These are phyloP conservation scores for Epithemia pelagica DNA, from an alignment of 108 stramenopile species.

Conservation along the genomic window DNA sequence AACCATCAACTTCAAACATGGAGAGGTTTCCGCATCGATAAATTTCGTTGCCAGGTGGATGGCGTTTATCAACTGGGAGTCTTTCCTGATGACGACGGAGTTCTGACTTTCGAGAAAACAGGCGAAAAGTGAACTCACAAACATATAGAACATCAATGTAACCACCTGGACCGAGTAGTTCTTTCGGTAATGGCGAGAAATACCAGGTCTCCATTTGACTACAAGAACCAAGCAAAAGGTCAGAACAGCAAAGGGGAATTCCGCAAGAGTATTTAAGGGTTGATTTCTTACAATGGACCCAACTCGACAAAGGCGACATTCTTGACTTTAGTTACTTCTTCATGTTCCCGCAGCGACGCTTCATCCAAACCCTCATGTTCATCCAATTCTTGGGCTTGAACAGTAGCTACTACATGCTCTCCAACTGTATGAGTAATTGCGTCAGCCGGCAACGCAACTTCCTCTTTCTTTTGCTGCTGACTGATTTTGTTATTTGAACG, in stretches of 20 bases:
- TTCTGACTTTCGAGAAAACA: slow-evolving; percentile 89
- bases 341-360: slow-evolving; percentile 91
- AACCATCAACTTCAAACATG: slow-evolving; percentile 97
- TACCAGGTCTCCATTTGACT: slow-evolving; percentile 98
- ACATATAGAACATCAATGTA: slow-evolving; percentile 92
- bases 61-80: slow-evolving; percentile 44
- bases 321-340: slow-evolving; percentile 98
- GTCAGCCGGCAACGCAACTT: slow-evolving; percentile 33
- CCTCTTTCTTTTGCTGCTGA: slow-evolving; percentile 22
- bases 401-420: slow-evolving; percentile 64
- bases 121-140: slow-evolving; percentile 92
- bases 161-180: slow-evolving; percentile 69
- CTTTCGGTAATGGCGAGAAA: slow-evolving; percentile 96
- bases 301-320: slow-evolving; percentile 91
- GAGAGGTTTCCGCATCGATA: slow-evolving; percentile 47
- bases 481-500: slow-evolving; percentile 2
- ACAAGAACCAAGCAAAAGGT: slow-evolving; percentile 12
- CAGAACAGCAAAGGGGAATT: slow-evolving; percentile 6
- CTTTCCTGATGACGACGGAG: slow-evolving; percentile 81
- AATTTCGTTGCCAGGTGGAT: slow-evolving; percentile 87
- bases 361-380: slow-evolving; percentile 98
- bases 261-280: not conserved
- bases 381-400: slow-evolving; percentile 85
- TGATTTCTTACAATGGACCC: slow-evolving; percentile 39
- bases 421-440: slow-evolving; percentile 61